phyloP scores from a whole-genome alignment of 371 early-diverging fungal genomes.

The Furculomyces boomerangus region DNA sequence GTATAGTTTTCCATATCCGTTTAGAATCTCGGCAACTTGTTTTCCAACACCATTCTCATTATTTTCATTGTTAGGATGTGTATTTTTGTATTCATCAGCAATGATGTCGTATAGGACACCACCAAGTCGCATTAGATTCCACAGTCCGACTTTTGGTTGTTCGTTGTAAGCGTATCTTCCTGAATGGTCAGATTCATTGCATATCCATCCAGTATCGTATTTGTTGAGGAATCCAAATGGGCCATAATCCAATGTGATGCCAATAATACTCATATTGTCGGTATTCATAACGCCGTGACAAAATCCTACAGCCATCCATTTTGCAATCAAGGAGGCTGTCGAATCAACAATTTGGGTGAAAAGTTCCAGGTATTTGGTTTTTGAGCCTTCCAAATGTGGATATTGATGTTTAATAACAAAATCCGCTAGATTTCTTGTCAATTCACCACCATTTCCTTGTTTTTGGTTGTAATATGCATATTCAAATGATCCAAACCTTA shows the following conservation, averaged over 20 bases:
- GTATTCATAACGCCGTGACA: constrained; percentile 85
- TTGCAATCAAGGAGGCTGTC: constrained; percentile 65
- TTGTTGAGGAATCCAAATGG: constrained; percentile 71
- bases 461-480: constrained; percentile 41
- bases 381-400: constrained; percentile 1
- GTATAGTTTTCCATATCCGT: constrained; percentile 1
- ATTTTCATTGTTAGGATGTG: constrained; percentile 13
- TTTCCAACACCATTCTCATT: constrained; percentile 42
- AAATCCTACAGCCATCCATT: constrained; percentile 75
- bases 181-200: constrained; percentile 51
- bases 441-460: constrained; percentile 33
- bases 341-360: constrained; percentile 36
- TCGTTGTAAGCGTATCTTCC: constrained; percentile 59
- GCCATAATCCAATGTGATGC: constrained; percentile 77
- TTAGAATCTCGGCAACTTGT: constrained; percentile 30
- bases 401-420: constrained; percentile 30
- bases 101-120: constrained; percentile 46
- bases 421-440: constrained; percentile 44
- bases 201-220: constrained; percentile 56
- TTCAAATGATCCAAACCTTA: constrained; percentile 83
- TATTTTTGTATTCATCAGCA: constrained; percentile 12
- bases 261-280: constrained; percentile 72
- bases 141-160: constrained; percentile 68
- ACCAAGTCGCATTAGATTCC: constrained; percentile 60
- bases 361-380: constrained; percentile 14